Conservation (phyloP, 1,139 yeast species). For the Blastobotrys apis region DNA sequence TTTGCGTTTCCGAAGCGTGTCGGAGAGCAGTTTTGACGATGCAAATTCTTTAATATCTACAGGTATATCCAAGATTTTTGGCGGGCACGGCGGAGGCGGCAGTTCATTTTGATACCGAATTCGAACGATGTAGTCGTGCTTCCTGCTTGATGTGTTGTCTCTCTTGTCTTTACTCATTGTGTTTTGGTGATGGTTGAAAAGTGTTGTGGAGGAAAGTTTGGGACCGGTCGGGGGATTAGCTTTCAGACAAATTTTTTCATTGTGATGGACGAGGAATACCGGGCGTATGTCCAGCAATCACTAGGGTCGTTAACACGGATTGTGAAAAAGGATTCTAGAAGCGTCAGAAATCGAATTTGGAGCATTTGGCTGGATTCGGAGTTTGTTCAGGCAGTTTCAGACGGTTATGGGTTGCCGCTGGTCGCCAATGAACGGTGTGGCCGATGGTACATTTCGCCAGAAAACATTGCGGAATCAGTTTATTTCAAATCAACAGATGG, state of each 20-base stretch:
- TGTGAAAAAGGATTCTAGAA: conserved; percentile 49
- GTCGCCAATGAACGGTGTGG: conserved; percentile 85
- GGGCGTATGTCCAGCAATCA: conserved; percentile 17
- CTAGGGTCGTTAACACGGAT: conserved; percentile 28
- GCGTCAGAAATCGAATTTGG: conserved; percentile 59
- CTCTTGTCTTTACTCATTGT: neutral
- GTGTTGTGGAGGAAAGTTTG: conserved; percentile 6
- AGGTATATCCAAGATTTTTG: conserved; percentile 63
- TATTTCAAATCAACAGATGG: conserved; percentile 93
- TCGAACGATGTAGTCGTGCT: conserved; percentile 87
- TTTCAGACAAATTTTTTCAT: neutral
- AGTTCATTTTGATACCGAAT: conserved; percentile 79
- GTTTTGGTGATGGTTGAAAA: conserved; percentile 21
- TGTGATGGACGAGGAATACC: conserved; percentile 7
- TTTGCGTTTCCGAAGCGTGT: conserved; percentile 73
- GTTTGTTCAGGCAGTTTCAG: conserved; percentile 39
- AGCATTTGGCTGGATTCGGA: conserved; percentile 61
- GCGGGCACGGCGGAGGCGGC: conserved; percentile 93
- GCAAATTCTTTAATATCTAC: conserved; percentile 43
- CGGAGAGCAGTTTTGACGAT: conserved; percentile 62
- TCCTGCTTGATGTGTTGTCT: neutral
- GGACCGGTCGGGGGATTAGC: neutral
- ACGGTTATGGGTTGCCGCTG: conserved; percentile 34
- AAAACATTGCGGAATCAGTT: conserved; percentile 42
- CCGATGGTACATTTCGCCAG: conserved; percentile 67